Evolutionary conservation across 1,139 yeast genomes (phyloP).

Genomic region (Saccharomyces hybrid): DNA sequence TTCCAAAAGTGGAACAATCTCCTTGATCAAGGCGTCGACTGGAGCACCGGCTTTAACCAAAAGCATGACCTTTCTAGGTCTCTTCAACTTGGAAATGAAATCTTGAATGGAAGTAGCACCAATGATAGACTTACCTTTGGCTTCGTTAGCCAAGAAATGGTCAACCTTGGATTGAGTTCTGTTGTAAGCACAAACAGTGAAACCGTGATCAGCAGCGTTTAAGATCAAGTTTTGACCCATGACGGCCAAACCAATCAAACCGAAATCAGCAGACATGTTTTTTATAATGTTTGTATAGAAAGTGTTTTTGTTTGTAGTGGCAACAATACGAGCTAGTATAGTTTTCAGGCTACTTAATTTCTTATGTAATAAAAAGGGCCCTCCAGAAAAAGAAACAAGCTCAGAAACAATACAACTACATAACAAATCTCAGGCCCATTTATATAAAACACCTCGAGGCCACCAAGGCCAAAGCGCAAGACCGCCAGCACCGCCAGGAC

Average conservation of each 20-base stretch:
- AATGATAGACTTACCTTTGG: constrained; percentile 90
- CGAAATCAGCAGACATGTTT: constrained; percentile 67
- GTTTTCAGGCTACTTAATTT: background rate
- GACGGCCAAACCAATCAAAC: constrained; percentile 98
- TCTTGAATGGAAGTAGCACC: constrained; percentile 94
- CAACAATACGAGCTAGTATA: background rate
- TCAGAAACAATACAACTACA: background rate
- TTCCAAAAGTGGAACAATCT: constrained; percentile 84
- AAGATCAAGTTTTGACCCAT: constrained; percentile 99
- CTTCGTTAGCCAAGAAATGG: constrained; percentile 86
- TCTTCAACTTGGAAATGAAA: constrained; percentile 80
- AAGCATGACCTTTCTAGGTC: constrained; percentile 91
- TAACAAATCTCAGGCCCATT: background rate
- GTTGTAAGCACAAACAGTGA: constrained; percentile 95
- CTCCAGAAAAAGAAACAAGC: background rate
- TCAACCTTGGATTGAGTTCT: constrained; percentile 95
- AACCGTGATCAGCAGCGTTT: constrained; percentile 97
- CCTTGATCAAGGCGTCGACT: constrained; percentile 85
- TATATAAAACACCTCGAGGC: background rate
- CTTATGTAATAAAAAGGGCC: background rate
- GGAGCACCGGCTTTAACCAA: constrained; percentile 96
- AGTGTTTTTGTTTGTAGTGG: background rate
- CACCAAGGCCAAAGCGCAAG: background rate
- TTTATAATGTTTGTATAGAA: background rate
- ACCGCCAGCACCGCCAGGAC: background rate